Base-by-base conservation (phyloP, 1,284 basidiomycete species). In the Puccinia coronata region DNA sequence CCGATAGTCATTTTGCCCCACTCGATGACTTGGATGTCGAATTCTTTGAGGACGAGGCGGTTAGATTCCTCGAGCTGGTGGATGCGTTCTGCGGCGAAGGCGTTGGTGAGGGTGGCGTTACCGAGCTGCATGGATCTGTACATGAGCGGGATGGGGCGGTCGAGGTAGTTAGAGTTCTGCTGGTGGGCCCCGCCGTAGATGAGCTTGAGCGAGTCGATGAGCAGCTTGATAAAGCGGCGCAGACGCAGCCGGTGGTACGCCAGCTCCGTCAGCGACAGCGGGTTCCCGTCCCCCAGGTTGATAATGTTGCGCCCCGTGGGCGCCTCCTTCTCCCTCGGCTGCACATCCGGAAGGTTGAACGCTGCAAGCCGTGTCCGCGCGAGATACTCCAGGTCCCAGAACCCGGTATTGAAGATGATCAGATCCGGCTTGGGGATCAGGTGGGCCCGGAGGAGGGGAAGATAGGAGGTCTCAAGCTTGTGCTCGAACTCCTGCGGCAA, bases 1-100 rank as follows among this genome's bases (percentile, higher is more conserved):
- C 77, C 77, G n/a, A 79, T 41, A 1, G 77, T 79, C 77, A 79
- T 79, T 71, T 79, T 79, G 11, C 77, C 77, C 77, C 77, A 79
- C 47, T 79, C 77, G 25, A 79, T 25, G n/a, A 79, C 55, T 20
- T 57, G 39, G 55, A 79, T 79, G 9, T 61, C 23, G 25, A 70
- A 59, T 59, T 79, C 67, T 61, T 70, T 70, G 0, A 71, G 16
- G 20, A 79, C 65, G 9, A 59, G 11, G 28, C 51, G 49, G 61
- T 79, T 79, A 34, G 77, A 79, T 43, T 69, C 31, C 34, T 79
- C 77, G 25, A 79, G 36, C 55, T 79, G 77, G 34, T 43, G 36
- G 41, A 71, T 55, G 9, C 77, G n/a, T 79, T 57, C 53, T 14
- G 77, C 51, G 1, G 65, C 51, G 36, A 79, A 79, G 2, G 77